Evolutionary conservation across 495 filamentous ascomycete genomes (phyloP), one percentile per base, ranked within the genome.

Genomic region (Pseudoneurospora amorphoporcata): DNA sequence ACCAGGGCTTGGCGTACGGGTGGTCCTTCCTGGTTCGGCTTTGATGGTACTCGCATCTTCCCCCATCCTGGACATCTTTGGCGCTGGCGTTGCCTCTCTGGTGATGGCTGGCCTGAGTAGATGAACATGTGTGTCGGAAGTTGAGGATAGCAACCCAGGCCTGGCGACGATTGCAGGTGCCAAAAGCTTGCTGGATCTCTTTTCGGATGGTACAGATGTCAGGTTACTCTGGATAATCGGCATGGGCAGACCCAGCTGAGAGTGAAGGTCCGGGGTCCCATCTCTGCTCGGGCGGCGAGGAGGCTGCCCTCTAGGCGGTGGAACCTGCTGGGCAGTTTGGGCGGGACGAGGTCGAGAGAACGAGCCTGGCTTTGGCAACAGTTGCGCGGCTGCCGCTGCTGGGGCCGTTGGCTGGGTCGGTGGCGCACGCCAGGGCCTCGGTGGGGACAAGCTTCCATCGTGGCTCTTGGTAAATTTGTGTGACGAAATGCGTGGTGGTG

Each of bases 211-310:
- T n/a, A 82, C 80, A 39, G 84, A 81, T 58, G 85, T 77, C 39
- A 97, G 81, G 77, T 95, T 94, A 81, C 92, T 95, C 68, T 91
- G 92, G 35, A 97, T 89, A 37, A 96, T 82, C 17, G 91, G 89
- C 12, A 90, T 88, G 7, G 88, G 84, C 9, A 88, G 86, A 45
- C 87, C 81, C 23, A 86, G 79, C 53, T 87, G 85, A 39, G 87
- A 82, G 61, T 82, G 79, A 29, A 97, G 84, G 70, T 89, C 88
- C 65, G 90, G 86, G 2, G 91, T 92, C 10, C 92, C 92, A 74
- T 95, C 90, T 85, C 94, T 86, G 77, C 92, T 98, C 6, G 94
- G 94, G 72, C 94, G 82, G 68, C 82, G 78, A 17, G 90, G 90
- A 61, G 86, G 83, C 39, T 77, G 76, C 65, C 74, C 77, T 71